Conservation (phyloP, 2,329 filamentous ascomycete genomes). For the Neophaeococcomyces mojaviensis region DNA sequence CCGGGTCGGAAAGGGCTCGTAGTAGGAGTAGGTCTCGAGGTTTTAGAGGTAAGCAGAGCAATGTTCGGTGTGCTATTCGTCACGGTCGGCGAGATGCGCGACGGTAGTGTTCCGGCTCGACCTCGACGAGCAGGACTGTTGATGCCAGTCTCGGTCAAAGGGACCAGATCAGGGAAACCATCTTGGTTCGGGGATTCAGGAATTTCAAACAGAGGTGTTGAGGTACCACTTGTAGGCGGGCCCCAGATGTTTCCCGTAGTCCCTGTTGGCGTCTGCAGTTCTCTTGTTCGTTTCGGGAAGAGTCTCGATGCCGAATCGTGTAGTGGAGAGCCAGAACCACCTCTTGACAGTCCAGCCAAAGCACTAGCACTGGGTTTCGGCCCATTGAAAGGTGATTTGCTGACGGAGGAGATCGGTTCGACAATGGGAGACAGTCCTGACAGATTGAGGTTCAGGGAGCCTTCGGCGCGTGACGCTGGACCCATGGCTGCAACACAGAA, state of each 20-base stretch:
- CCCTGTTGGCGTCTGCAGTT: constrained; percentile 95
- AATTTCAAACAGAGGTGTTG: constrained; percentile 91
- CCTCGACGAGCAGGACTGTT: constrained; percentile 66
- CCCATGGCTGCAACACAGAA: constrained; percentile 12
- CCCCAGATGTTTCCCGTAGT: constrained; percentile 77
- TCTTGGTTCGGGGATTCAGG: constrained; percentile 89
- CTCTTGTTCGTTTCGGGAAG: constrained; percentile 91
- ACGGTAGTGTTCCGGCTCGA: constrained; percentile 91
- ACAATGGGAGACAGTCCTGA: constrained; percentile 17
- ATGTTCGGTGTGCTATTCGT: constrained; percentile 47
- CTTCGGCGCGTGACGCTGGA: constrained; percentile 16
- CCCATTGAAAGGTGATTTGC: constrained; percentile 21
- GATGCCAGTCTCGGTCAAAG: constrained; percentile 58
- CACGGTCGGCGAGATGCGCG: constrained; percentile 75
- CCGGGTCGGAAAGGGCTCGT: constrained; percentile 77
- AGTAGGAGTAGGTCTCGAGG: constrained; percentile 76
- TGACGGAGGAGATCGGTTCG: constrained; percentile 15
- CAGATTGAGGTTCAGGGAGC: constrained; percentile 21
- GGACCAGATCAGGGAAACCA: constrained; percentile 84
- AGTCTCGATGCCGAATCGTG: constrained; percentile 77
- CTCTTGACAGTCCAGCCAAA: constrained; percentile 40
- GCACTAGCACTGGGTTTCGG: constrained; percentile 36
- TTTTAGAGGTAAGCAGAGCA: constrained; percentile 61
- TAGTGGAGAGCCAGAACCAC: constrained; percentile 91
- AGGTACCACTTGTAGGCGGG: constrained; percentile 91